Evolutionary conservation across 225 moss, liverwort and hornwort genomes (phyloP).

Genomic region (Bryoerythrophyllum caledonicum): DNA sequence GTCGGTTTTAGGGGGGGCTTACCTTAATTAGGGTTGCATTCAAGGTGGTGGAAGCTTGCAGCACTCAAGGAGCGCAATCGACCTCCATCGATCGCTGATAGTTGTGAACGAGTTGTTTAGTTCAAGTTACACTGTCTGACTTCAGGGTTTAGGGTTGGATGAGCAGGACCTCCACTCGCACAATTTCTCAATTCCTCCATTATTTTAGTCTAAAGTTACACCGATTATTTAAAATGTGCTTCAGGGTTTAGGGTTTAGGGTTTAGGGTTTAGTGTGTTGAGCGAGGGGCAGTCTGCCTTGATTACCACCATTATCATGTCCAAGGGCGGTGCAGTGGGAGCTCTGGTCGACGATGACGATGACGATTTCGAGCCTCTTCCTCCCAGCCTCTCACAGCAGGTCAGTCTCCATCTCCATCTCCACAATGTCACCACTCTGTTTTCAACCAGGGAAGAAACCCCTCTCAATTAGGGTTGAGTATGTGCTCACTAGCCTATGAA

Average conservation of each 20-base stretch:
- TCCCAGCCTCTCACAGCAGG: slow-evolving; percentile 35
- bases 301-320: slow-evolving; percentile 16
- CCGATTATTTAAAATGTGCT: not conserved
- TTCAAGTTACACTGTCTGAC: not conserved
- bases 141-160: not conserved
- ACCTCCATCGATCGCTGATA: too few relatives aligned
- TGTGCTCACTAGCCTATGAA: too few relatives aligned
- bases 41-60: too few relatives aligned
- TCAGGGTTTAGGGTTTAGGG: not conserved
- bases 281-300: not conserved
- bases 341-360: slow-evolving; percentile 39
- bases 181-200: too few relatives aligned
- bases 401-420: slow-evolving; percentile 6
- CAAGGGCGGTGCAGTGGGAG: slow-evolving; percentile 23
- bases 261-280: not conserved
- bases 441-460: not conserved
- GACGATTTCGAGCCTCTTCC: slow-evolving; percentile 50
- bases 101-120: not conserved
- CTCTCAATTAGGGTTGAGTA: too few relatives aligned
- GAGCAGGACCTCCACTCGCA: too few relatives aligned
- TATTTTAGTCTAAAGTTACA: too few relatives aligned
- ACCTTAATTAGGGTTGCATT: too few relatives aligned
- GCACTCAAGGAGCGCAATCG: too few relatives aligned
- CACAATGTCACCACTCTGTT: too few relatives aligned
- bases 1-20: too few relatives aligned